Percentiles rank a stretch among this genome's conserved stretches.
Conservation (phyloP, 129 eudicot genomes). For the Flaveria trinervia region DNA sequence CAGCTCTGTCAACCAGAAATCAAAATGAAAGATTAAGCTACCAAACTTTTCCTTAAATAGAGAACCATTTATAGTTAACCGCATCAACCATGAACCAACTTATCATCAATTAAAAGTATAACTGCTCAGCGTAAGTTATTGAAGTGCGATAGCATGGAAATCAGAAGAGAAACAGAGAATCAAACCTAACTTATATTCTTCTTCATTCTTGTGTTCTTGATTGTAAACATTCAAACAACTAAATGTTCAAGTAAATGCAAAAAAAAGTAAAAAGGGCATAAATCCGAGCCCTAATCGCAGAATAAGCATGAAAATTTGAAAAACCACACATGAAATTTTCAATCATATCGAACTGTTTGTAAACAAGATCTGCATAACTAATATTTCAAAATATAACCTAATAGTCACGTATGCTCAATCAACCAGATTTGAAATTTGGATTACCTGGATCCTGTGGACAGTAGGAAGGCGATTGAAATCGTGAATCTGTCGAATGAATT, state of each 20-base stretch:
- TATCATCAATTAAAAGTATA: not conserved
- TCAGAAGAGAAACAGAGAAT: not conserved
- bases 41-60: not conserved
- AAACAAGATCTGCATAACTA: constrained; percentile 1
- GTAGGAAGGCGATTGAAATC: constrained; percentile 19
- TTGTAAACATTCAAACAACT: no score
- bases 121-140: not conserved
- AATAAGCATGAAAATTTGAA: not conserved
- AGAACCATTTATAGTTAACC: not conserved
- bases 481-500: not conserved
- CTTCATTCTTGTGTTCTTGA: no score
- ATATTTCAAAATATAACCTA: not conserved
- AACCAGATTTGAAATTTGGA: not conserved
- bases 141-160: not conserved
- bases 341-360: not conserved
- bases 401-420: not conserved
- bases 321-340: not conserved
- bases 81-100: not conserved
- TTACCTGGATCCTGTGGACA: constrained; percentile 29
- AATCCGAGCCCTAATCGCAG: not conserved
- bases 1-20: constrained; percentile 28
- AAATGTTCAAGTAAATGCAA: not conserved
- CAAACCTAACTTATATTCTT: constrained; percentile 18
- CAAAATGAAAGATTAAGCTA: not conserved
- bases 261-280: not conserved